phyloP scores from a whole-genome alignment of 1,284 basidiomycete species.

The Neonothopanus nambi region DNA sequence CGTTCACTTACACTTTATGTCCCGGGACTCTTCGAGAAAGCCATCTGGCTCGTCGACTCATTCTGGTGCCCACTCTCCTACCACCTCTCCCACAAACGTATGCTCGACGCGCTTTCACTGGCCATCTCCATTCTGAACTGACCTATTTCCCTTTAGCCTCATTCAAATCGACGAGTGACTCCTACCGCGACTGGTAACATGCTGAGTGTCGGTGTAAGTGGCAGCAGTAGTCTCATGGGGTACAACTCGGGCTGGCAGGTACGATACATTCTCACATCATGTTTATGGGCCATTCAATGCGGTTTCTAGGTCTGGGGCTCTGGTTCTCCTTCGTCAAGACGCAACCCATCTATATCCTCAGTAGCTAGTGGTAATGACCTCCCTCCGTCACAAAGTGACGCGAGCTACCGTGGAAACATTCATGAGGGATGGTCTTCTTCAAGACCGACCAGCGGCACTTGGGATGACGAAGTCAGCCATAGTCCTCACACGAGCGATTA shows the following conservation, averaged over 20 bases:
- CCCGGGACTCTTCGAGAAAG: constrained; percentile 58
- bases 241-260: constrained; percentile 74
- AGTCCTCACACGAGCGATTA: constrained; percentile 52
- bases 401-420: constrained; percentile 45
- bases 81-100: constrained; percentile 57
- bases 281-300: constrained; percentile 16
- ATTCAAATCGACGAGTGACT: constrained; percentile 48
- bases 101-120: constrained; percentile 22
- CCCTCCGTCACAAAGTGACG: constrained; percentile 47
- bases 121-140: background rate
- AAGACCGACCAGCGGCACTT: constrained; percentile 53
- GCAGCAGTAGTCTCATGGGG: constrained; percentile 47
- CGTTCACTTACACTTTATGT: constrained; percentile 43
- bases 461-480: constrained; percentile 55
- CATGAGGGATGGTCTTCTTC: constrained; percentile 56
- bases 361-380: constrained; percentile 52
- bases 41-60: constrained; percentile 67
- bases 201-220: constrained; percentile 54
- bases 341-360: constrained; percentile 66
- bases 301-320: constrained; percentile 60
- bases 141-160: constrained; percentile 28
- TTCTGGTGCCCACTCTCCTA: constrained; percentile 61
- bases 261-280: constrained; percentile 25
- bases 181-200: constrained; percentile 44
- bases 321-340: constrained; percentile 47